Conservation (phyloP, 1,139 yeast genomes). For the Saccharomyces uvarum region DNA sequence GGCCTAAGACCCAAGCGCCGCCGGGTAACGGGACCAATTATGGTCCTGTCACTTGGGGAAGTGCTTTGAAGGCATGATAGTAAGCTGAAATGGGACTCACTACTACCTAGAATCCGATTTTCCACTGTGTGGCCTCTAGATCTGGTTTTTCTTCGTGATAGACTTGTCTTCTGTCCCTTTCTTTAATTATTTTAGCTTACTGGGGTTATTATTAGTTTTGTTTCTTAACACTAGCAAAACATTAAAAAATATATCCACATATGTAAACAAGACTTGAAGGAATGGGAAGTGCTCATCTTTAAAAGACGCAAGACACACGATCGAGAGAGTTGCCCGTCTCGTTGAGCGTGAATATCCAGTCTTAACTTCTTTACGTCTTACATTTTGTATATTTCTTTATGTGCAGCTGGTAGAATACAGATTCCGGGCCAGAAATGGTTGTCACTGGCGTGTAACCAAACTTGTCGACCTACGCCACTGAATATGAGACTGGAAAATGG, state of each 20-base stretch:
- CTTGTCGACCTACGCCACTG: no score
- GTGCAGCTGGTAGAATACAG: not conserved
- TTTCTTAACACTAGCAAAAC: no score
- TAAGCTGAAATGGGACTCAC: not conserved
- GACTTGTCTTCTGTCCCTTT: no score
- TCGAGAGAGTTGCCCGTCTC: not conserved
- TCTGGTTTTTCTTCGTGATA: no score
- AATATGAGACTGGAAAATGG: no score
- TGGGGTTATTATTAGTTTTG: no score
- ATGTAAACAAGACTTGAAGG: no score
- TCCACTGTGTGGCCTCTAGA: no score
- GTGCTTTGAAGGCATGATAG: not conserved
- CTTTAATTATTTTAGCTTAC: no score
- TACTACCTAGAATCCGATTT: not conserved
- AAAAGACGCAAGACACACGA: no score
- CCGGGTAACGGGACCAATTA: not conserved
- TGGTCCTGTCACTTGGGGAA: not conserved
- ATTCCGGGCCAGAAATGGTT: not conserved
- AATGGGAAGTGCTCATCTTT: no score
- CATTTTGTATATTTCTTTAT: not conserved
- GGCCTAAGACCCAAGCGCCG: not conserved
- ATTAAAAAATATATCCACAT: no score
- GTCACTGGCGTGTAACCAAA: not conserved
- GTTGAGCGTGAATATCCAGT: not conserved
- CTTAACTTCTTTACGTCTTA: not conserved